Evolutionary conservation across 176 grass and related monocot genomes (phyloP), one percentile per base, ranked within the genome.

Genomic region (Aegilops sharonensis): DNA sequence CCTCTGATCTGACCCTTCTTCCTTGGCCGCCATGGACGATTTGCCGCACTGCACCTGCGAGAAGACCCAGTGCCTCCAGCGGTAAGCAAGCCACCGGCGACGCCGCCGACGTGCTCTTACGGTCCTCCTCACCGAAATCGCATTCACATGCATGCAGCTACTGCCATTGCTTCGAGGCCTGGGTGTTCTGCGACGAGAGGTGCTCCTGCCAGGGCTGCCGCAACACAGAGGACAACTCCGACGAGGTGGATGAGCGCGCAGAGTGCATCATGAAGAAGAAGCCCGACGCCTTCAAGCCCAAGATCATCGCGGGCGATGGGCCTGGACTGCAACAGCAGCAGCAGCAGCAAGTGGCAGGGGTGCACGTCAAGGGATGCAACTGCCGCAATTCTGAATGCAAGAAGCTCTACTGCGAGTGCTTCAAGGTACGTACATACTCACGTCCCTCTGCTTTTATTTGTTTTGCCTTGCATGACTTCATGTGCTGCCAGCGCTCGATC

Each of bases 391-490:
- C 80, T 8, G 12, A 40, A 48, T 89, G 88, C 81, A 82, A 18
- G 31, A 90, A 81, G 69, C 56, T 25, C 6, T 93, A 82, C 40
- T 85, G 81, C 24, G 54, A 78, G 59, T 90, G 81, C 56, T 90
- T 81, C 56, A 88, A 90, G 87, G 81, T 87, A 88, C 34, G 81
- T 89, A 85, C 34, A 29, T 2, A 61, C 11, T 50, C 13, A 52
- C 67, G 5, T 34, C 17, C 47, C 20, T 70, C 50, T 69, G n/a
- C 29, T 50, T 77, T n/a, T 1, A 15, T 35, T 3, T 43, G 3
- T 3, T 60, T 37, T 8, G 52, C 71, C 9, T 75, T 36, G 13
- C 21, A 34, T 67, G 57, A 57, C 34, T 42, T 15, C 6, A 6
- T 74, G 23, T 72, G n/a, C 13, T 14, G 12, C 11, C 11, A 5